phyloP scores from a whole-genome alignment of 495 filamentous ascomycete genomes.

The Aspergillus bertholletiae region DNA sequence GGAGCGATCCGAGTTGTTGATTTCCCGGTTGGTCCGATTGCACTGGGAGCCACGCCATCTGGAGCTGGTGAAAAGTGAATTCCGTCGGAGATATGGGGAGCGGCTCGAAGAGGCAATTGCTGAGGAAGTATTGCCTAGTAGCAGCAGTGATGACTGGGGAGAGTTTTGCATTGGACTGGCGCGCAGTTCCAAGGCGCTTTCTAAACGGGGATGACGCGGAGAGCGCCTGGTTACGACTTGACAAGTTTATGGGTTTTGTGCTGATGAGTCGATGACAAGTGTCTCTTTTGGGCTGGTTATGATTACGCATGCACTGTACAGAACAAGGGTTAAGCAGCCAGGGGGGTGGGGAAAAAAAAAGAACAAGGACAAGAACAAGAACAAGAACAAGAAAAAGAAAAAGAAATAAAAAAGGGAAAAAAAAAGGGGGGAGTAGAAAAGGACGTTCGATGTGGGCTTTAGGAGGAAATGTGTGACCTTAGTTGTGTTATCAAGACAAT shows the following conservation, averaged over 20 bases:
- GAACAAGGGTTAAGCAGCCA: no score
- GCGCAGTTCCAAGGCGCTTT: constrained; percentile 25
- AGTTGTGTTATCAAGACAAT: no score
- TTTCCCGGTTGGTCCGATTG: constrained; percentile 72
- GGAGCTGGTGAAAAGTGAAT: constrained; percentile 65
- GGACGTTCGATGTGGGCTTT: no score
- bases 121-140: constrained; percentile 42
- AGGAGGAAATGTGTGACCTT: no score
- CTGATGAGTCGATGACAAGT: neutral
- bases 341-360: no score
- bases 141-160: constrained; percentile 45
- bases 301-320: no score
- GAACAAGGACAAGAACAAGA: no score
- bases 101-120: constrained; percentile 61
- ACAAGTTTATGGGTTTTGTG: neutral
- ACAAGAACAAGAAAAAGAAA: no score
- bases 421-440: no score
- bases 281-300: no score
- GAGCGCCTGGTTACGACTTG: neutral
- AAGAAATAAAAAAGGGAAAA: no score
- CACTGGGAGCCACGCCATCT: constrained; percentile 83
- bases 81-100: constrained; percentile 65
- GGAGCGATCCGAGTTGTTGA: constrained; percentile 76
- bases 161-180: constrained; percentile 59
- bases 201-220: neutral